Evolutionary conservation across 2,329 filamentous ascomycete genomes (phyloP).

Genomic region (Biscogniauxia marginata): DNA sequence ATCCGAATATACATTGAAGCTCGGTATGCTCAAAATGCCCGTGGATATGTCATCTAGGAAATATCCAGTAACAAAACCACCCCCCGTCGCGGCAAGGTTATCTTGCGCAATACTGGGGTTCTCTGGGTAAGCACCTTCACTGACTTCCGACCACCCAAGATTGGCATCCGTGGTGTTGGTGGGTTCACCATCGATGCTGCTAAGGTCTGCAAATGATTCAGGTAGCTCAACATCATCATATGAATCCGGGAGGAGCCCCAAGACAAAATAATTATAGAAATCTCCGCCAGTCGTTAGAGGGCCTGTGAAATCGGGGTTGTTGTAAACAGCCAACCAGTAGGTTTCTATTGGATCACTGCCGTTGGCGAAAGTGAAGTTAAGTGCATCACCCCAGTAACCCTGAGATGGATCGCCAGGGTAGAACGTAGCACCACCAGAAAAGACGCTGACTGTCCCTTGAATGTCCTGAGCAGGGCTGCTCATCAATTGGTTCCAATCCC

Average conservation of each 20-base stretch:
- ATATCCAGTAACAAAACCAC: conserved; percentile 19
- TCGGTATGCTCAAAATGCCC: conserved; percentile 40
- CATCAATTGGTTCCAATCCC: conserved; percentile 42
- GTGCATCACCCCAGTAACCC: conserved; percentile 2
- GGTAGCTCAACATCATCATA: conserved; percentile 2
- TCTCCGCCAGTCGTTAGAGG: conserved; percentile 40
- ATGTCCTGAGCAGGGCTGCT: conserved; percentile 26
- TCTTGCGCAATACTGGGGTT: conserved; percentile 14
- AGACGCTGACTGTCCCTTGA: conserved; percentile 29
- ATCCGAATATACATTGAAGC: conserved; percentile 31
- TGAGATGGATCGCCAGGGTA: conserved; percentile 33
- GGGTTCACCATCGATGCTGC: conserved; percentile 14
- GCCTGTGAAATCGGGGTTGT: conserved; percentile 14
- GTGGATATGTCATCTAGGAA: conserved; percentile 24
- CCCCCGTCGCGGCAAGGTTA: conserved; percentile 6
- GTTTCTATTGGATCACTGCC: conserved; percentile 12
- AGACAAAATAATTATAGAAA: conserved; percentile 44
- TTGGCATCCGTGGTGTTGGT: background rate
- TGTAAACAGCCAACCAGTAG: conserved; percentile 16
- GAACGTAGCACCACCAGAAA: conserved; percentile 31
- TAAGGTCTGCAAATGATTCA: background rate
- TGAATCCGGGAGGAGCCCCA: conserved; percentile 21
- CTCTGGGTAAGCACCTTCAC: conserved; percentile 12
- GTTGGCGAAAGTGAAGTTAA: conserved; percentile 31
- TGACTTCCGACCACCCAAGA: background rate